Percentiles rank a stretch among this genome's conserved stretches.
These are phyloP conservation scores for Geotrichum histeridarum DNA, from an alignment of 1,139 yeast species.

Conservation along the genomic window DNA sequence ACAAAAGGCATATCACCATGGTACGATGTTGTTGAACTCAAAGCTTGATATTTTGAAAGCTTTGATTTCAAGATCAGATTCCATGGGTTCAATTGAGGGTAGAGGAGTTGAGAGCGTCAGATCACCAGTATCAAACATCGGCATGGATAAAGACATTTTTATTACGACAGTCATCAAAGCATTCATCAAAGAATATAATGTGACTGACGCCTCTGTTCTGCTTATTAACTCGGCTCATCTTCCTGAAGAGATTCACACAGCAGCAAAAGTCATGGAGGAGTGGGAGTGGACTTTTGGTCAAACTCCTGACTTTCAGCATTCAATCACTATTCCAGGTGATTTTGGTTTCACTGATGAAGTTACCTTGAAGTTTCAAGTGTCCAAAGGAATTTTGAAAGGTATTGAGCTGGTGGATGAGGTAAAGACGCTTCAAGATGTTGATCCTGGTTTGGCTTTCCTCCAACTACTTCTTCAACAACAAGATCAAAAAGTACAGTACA, in stretches of 20 bases:
- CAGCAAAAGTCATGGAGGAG: conserved; percentile 44
- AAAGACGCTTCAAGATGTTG: background rate
- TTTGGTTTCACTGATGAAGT: conserved; percentile 4
- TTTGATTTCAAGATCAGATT: conserved; percentile 48
- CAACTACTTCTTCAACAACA: conserved; percentile 1
- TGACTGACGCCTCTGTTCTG: conserved; percentile 18
- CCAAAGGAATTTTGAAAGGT: conserved; percentile 11
- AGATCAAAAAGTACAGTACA: conserved; percentile 3
- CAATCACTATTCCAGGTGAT: conserved; percentile 31
- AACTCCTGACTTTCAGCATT: conserved; percentile 61
- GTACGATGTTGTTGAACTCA: conserved; percentile 82
- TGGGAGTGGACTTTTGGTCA: conserved; percentile 75
- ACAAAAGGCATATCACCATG: conserved; percentile 89
- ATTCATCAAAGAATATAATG: conserved; percentile 40
- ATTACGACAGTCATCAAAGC: conserved; percentile 44
- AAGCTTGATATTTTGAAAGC: conserved; percentile 53
- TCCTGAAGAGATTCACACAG: conserved; percentile 46
- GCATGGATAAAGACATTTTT: conserved; percentile 46
- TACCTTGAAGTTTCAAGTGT: conserved; percentile 12
- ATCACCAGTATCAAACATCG: conserved; percentile 67
- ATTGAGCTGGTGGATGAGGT: background rate
- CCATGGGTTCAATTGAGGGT: conserved; percentile 50
- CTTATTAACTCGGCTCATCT: conserved; percentile 32
- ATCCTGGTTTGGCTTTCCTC: conserved; percentile 8
- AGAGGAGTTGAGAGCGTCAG: conserved; percentile 71